Evolutionary conservation across 1,284 basidiomycete genomes (phyloP), one percentile per base, ranked within the genome.

Genomic region (Mycosarcoma maydis): DNA sequence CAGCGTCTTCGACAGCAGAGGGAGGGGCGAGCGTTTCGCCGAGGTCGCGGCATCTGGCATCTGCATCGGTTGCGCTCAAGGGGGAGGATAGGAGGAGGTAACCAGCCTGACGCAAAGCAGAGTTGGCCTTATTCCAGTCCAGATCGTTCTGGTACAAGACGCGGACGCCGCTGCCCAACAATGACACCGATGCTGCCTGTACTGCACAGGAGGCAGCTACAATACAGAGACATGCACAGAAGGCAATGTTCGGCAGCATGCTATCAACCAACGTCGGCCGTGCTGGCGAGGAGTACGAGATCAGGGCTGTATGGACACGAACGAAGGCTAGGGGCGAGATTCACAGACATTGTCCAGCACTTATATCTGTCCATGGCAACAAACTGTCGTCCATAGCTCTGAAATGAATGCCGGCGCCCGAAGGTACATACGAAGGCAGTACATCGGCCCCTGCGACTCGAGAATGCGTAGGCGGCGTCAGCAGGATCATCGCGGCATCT

Each of bases 71-170:
- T 2, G 61, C 56, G 11, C 51, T 55, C 17, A 60, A 27, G 5
- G 57, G 36, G 3, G 44, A 33, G 11, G 51, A 48, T 26, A 73
- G 60, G 3, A 75, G 52, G 17, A 77, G 47, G 34, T 72, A 72
- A 26, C 73, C 67, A 17, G 59, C 36, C 43, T 71, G 68, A 24
- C 68, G 60, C 6, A 41, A 11, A n/a, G 46, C 16, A 3, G 68
- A 65, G 13, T 32, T 27, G 32, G 66, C 65, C 22, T 49, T 45
- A 49, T 40, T 69, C 54, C 56, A 62, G 45, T 73, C 57, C 6
- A 77, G 61, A 29, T 77, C 73, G 39, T 77, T 77, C 42, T 75
- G 73, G 33, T 71, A 69, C 27, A 77, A 54, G 19, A 77, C 49
- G 13, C 71, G 56, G 16, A 69, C 30, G 8, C 68, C 61, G 20